These are phyloP conservation scores for Candida oleophila DNA, from an alignment of 805 yeast species.

Conservation along the genomic window DNA sequence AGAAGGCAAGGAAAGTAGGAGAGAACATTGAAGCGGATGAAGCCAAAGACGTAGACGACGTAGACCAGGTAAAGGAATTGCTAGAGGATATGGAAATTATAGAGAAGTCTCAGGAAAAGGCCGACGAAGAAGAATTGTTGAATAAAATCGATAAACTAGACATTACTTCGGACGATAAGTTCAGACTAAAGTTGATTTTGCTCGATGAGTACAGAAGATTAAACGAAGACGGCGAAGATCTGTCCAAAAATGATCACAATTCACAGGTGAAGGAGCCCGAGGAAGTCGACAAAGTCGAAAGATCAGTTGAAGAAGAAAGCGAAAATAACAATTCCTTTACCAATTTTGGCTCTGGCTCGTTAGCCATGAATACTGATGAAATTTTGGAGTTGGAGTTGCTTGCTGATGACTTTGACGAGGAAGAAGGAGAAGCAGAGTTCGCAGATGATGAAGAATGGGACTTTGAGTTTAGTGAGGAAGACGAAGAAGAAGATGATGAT, in stretches of 20 bases:
- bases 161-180: conserved; percentile 28
- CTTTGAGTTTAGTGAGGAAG: conserved; percentile 26
- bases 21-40: neutral
- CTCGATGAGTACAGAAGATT: conserved; percentile 16
- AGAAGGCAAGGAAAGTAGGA: neutral
- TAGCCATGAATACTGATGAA: conserved; percentile 43
- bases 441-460: conserved; percentile 40
- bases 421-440: conserved; percentile 17
- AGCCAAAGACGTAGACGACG: conserved; percentile 4
- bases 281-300: conserved; percentile 1
- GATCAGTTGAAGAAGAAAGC: neutral
- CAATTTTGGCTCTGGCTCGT: neutral
- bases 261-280: neutral
- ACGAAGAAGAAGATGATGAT: conserved; percentile 23
- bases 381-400: conserved; percentile 52
- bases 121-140: conserved; percentile 19
- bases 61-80: conserved; percentile 26
- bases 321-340: neutral
- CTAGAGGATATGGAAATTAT: conserved; percentile 35
- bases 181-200: conserved; percentile 22
- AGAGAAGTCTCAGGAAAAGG: conserved; percentile 29
- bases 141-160: conserved; percentile 25
- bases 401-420: conserved; percentile 46
- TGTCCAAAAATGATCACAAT: conserved; percentile 1
- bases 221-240: conserved; percentile 5